A percentile compares a stretch with the other conserved stretches of the same genome.
Evolutionary conservation across 225 moss, liverwort and hornwort genomes (phyloP).

Genomic region (Polytrichum commune): DNA sequence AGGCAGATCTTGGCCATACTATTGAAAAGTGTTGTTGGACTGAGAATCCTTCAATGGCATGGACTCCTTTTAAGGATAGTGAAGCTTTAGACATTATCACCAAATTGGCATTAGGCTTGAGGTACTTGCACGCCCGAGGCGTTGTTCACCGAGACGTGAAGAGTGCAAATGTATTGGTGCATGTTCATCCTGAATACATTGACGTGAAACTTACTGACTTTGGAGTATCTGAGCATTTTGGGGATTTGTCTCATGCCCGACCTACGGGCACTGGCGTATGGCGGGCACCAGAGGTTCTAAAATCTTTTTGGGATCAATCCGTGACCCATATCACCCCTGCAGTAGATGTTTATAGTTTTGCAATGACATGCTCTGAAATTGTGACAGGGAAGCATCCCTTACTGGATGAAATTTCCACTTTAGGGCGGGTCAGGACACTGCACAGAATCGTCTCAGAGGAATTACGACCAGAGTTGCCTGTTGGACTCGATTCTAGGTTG

Average conservation of each 20-base stretch:
- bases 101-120: constrained; percentile 24
- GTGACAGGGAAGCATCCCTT: constrained; percentile 1
- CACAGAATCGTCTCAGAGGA: background rate
- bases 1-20: background rate
- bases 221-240: constrained; percentile 6
- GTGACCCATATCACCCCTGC: background rate
- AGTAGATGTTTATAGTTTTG: constrained; percentile 14
- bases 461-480: background rate
- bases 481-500: constrained; percentile 1
- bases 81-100: constrained; percentile 13
- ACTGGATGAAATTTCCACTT: too few species aligned
- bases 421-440: too few species aligned
- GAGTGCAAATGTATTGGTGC: constrained; percentile 18
- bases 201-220: constrained; percentile 26
- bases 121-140: constrained; percentile 14
- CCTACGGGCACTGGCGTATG: constrained; percentile 1
- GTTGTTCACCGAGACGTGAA: constrained; percentile 25
- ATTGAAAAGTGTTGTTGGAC: background rate
- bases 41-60: background rate
- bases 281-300: constrained; percentile 12
- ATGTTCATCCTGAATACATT: constrained; percentile 12
- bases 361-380: constrained; percentile 8
- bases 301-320: background rate
- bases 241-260: background rate
- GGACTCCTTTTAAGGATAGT: background rate